phyloP scores from a whole-genome alignment of 805 yeast genomes.

The Wickerhamomyces ciferrii region DNA sequence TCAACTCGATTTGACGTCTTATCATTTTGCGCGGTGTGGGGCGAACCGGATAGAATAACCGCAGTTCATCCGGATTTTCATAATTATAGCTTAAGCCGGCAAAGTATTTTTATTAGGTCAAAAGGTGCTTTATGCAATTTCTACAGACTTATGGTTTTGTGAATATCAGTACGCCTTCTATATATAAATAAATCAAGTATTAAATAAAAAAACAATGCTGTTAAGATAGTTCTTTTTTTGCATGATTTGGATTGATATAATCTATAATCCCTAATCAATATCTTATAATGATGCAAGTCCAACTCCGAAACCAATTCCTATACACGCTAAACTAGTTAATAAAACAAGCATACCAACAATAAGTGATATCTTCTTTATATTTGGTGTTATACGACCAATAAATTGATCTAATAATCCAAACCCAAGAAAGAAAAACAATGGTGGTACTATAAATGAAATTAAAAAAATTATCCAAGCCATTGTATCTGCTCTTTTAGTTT shows the following conservation, averaged over 20 bases:
- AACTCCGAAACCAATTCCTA: slow-evolving; percentile 42
- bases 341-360: slow-evolving; percentile 13
- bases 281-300: slow-evolving; percentile 23
- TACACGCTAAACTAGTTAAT: slow-evolving; percentile 28
- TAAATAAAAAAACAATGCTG: not conserved
- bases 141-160: too few relatives aligned
- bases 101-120: too few relatives aligned
- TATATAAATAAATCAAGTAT: too few relatives aligned
- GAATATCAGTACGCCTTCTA: not conserved
- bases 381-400: slow-evolving; percentile 5
- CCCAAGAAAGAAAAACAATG: slow-evolving; percentile 23
- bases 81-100: too few relatives aligned
- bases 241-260: too few relatives aligned
- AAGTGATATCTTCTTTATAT: slow-evolving; percentile 13
- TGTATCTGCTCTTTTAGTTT: not conserved
- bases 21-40: not conserved
- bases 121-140: too few relatives aligned
- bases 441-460: slow-evolving; percentile 20
- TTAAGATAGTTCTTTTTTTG: too few relatives aligned
- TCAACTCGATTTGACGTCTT: not conserved
- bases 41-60: not conserved
- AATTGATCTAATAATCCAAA: slow-evolving; percentile 18
- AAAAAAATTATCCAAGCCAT: slow-evolving; percentile 9
- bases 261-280: too few relatives aligned
- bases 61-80: not conserved